Base-by-base conservation (phyloP, 352 stramenopile species). In the Globisporangium paroecandrum region DNA sequence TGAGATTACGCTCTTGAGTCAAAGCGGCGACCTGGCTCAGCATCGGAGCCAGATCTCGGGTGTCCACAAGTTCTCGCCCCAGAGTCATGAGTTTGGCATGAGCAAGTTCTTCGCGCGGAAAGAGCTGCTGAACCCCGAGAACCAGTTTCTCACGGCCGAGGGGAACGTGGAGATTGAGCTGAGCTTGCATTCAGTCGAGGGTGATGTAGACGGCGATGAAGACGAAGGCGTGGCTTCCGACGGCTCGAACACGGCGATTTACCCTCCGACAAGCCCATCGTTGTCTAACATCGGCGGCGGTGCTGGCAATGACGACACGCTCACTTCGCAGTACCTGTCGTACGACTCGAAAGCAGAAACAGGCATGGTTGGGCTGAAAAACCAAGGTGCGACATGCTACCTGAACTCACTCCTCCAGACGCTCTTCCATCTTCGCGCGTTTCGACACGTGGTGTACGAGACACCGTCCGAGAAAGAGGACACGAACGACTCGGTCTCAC, bases 391-490 rank as follows among this genome's bases (percentile, higher is more conserved):
- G 13, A 98, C 92, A 12, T 98, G 93, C 75, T 98, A 98, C 73
- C 82, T 98, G 78, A 98, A 98, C 72, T 98, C 91, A 29, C 72
- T 98, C 20, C 81, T 98, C 27, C 92, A 98, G 76, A 97, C 89
- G 58, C 76, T 98, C 22, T 98, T 95, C 69, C 88, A 97, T 63
- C 73, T 98, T 64, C 75, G 80, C 32, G 88, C 85, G 29, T 96
- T 98, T 58, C 76, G 93, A 25, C 82, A 90, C 9, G 87, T 89
- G 18, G 89, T 96, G 55, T 96, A 96, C 59, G 84, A 87, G 41
- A 94, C 87, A 1, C 89, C 89, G 3, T 91, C 84, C 1, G 75
- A 76, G 29, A 73, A 82, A 25, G 89, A 96, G 69, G 89, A 96
- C 68, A 94, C 85, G 13, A 91, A 89, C 56, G 79, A 94, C 29